Evolutionary conservation across 2,329 filamentous ascomycete genomes (phyloP), one percentile per base, ranked within the genome.

Genomic region (Cladosporium sp.): DNA sequence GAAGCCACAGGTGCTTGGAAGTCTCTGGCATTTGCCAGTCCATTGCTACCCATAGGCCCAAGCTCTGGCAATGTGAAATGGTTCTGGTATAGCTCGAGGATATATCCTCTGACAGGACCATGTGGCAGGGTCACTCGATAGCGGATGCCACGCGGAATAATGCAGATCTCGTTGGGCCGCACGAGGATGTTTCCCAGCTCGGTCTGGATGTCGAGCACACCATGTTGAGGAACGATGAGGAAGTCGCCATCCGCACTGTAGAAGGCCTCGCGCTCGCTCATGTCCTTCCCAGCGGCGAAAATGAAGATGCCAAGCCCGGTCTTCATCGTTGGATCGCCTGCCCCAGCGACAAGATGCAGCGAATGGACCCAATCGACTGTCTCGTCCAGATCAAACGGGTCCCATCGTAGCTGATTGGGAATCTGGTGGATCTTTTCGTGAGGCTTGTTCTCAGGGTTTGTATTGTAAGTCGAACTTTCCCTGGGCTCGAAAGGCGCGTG

Each of bases 331-430:
- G 91, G 88, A 71, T 95, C 90, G 18, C 93, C 93, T 0, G 91
- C 87, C 3, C 91, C 91, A 1, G 91, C 91, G 12, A 96, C 83
- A 23, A 93, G 83, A 67, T 90, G 87, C 69, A 94, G 78, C 65
- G 85, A 85, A 72, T 89, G 85, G 26, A 90, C 86, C 87, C 88
- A 91, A 72, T 90, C 87, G 2, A 87, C 86, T 3, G 82, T 83
- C 75, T 90, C 83, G 68, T 91, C 88, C 58, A 93, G 81, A 71
- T 92, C 88, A 74, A 92, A 92, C 2, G 88, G 89, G 70, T 91
- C 88, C 91, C 91, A 95, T 70, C 91, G 86, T 33, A 94, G 82
- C 77, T 94, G 91, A 74, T 93, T 93, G 5, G 91, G 91, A 60
- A 93, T 89, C 71, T 91, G 88, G 71, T 90, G 87, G 70, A 92